Conservation (phyloP, 208 protist genomes). For the Trypanosoma conorhini region DNA sequence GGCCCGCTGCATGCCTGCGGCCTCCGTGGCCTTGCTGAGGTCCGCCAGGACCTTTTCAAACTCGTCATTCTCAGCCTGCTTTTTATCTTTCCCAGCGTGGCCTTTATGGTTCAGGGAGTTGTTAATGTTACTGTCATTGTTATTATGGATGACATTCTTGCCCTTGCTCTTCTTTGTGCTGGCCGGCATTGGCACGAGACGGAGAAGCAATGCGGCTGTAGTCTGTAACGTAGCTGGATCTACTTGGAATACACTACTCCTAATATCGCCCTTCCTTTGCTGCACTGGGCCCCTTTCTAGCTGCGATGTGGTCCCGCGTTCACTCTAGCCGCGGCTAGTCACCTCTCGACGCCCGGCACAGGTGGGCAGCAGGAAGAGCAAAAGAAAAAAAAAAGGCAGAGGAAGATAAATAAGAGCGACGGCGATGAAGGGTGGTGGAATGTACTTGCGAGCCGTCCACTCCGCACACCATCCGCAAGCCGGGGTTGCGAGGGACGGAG, state of each 20-base stretch:
- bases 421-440: too few relatives aligned
- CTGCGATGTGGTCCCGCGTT: neutral
- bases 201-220: neutral
- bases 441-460: too few relatives aligned
- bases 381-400: constrained; percentile 7
- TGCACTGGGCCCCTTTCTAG: neutral
- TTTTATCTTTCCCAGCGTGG: constrained; percentile 43
- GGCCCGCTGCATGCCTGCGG: constrained; percentile 36
- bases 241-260: neutral
- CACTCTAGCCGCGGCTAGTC: neutral
- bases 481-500: too few relatives aligned
- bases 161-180: constrained; percentile 31
- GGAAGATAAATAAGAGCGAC: too few relatives aligned
- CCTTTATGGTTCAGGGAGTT: constrained; percentile 16
- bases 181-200: constrained; percentile 26
- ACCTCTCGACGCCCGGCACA: neutral
- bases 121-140: constrained; percentile 11
- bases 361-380: neutral
- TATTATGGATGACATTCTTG: neutral
- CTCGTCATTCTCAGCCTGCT: constrained; percentile 58
- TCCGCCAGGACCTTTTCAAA: constrained; percentile 72
- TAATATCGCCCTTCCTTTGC: neutral
- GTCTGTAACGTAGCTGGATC: neutral
- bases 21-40: constrained; percentile 63
- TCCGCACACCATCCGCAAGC: too few relatives aligned